Conservation (phyloP, 2,329 filamentous ascomycete genomes). For the Aspergillus transmontanensis region DNA sequence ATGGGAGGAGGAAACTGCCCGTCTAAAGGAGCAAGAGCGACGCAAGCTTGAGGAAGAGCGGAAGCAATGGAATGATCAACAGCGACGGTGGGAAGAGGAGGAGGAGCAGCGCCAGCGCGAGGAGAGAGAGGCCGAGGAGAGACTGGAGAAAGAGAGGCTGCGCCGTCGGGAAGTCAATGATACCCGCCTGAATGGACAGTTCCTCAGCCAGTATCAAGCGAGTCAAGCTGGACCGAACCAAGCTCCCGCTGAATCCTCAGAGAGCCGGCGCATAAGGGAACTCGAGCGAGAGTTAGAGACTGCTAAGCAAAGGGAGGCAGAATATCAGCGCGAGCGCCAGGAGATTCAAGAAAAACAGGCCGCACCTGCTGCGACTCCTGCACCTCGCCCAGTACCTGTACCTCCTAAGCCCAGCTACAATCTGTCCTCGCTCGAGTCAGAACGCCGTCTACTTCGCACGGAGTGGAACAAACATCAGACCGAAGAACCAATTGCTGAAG, state of each 20-base stretch:
- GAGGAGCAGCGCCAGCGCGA: conserved; percentile 72
- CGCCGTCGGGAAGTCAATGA: conserved; percentile 64
- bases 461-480: conserved; percentile 55
- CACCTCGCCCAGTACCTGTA: conserved; percentile 34
- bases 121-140: conserved; percentile 71
- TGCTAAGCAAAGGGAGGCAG: conserved; percentile 67
- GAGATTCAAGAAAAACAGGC: conserved; percentile 42
- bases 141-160: conserved; percentile 67
- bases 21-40: conserved; percentile 54
- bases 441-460: conserved; percentile 60
- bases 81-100: conserved; percentile 72
- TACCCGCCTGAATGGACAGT: conserved; percentile 75
- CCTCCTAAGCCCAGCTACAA: conserved; percentile 51
- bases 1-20: conserved; percentile 51
- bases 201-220: conserved; percentile 81
- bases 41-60: conserved; percentile 50
- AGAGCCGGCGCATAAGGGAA: conserved; percentile 73
- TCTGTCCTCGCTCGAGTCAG: conserved; percentile 62
- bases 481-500: conserved; percentile 16
- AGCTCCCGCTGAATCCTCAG: conserved; percentile 51
- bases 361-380: conserved; percentile 27
- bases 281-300: conserved; percentile 73
- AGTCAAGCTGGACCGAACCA: conserved; percentile 57
- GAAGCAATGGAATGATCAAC: conserved; percentile 54
- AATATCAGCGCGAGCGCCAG: conserved; percentile 64